phyloP scores from a whole-genome alignment of 768 basidiomycete genomes.

The Jaapia argillacea region DNA sequence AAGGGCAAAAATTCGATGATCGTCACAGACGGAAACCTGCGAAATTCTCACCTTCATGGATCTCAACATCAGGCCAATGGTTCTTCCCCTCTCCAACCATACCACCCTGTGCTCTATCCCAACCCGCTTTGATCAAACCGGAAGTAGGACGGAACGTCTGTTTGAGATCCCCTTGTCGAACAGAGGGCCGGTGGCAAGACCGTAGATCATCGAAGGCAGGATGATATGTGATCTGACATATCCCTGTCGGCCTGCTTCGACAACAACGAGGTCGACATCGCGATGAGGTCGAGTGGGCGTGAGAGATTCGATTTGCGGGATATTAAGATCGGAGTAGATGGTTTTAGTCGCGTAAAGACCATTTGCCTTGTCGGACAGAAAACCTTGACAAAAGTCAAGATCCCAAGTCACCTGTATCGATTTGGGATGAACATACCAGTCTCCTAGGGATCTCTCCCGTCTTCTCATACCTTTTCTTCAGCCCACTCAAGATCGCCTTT shows the following conservation, averaged over 20 bases:
- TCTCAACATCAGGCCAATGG: constrained; percentile 48
- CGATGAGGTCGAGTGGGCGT: constrained; percentile 37
- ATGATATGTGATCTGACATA: constrained; percentile 44
- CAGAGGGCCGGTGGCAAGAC: constrained; percentile 35
- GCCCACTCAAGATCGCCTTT: constrained; percentile 27
- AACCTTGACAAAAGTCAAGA: constrained; percentile 14
- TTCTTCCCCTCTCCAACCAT: constrained; percentile 49
- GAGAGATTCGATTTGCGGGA: constrained; percentile 32
- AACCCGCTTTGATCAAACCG: constrained; percentile 31
- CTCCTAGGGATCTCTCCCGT: constrained; percentile 20
- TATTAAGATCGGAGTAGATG: constrained; percentile 39
- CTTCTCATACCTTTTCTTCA: constrained; percentile 22
- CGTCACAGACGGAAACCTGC: not conserved
- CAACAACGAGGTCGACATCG: constrained; percentile 35
- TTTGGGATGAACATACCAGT: too few relatives aligned
- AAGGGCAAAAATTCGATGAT: not conserved
- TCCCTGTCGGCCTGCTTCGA: constrained; percentile 38
- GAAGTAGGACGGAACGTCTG: constrained; percentile 41
- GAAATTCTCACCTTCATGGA: constrained; percentile 35
- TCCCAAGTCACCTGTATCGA: too few relatives aligned
- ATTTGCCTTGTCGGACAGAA: constrained; percentile 31
- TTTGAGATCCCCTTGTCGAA: constrained; percentile 45
- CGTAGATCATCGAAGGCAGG: constrained; percentile 50
- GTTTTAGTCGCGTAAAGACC: constrained; percentile 27
- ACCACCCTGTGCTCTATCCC: constrained; percentile 40